Percentiles rank a stretch among this genome's conserved stretches.
Evolutionary conservation across 108 stramenopile species (phyloP).

Genomic region (Aurantiochytrium sp.): DNA sequence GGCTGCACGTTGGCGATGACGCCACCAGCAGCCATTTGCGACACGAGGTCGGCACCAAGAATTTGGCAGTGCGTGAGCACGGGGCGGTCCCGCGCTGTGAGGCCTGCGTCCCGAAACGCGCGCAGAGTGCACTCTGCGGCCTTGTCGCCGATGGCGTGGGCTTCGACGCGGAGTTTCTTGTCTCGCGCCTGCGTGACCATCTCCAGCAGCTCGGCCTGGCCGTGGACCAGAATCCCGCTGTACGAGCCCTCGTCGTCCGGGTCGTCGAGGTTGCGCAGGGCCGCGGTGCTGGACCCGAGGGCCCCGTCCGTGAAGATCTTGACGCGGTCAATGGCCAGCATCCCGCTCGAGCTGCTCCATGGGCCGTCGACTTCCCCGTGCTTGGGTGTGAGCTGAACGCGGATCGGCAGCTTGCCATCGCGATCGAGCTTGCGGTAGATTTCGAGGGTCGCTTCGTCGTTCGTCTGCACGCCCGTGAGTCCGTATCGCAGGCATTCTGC

Average conservation of each 20-base stretch:
- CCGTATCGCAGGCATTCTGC: background rate
- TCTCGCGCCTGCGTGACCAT: background rate
- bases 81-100: background rate
- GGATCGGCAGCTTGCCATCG: background rate
- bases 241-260: background rate
- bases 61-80: slow-evolving; percentile 12
- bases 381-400: background rate
- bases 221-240: background rate
- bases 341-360: background rate
- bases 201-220: background rate
- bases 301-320: background rate
- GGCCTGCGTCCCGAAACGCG: background rate
- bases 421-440: background rate
- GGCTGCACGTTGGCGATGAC: slow-evolving; percentile 13
- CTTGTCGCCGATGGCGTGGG: background rate
- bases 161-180: background rate
- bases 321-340: background rate
- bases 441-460: background rate
- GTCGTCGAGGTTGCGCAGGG: background rate
- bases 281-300: background rate
- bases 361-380: background rate
- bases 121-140: background rate
- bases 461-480: background rate
- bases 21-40: background rate
- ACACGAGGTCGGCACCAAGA: background rate